Percentiles rank a stretch among this genome's conserved stretches.
Evolutionary conservation across 306 rosid species (phyloP).

Genomic region (Amphicarpaea edgeworthii): DNA sequence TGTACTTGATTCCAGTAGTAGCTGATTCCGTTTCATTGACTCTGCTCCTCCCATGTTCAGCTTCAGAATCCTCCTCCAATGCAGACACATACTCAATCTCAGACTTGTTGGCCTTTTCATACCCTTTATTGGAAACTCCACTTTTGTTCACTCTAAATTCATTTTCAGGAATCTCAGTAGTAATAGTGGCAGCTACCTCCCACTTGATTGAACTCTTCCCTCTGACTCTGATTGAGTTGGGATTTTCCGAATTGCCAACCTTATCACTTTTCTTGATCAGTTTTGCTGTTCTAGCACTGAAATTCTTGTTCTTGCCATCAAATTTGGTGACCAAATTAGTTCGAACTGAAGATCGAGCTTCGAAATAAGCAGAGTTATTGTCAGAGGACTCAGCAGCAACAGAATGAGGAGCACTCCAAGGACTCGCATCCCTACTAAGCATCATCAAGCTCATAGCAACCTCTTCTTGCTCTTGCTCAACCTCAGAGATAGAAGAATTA

Average conservation of each 20-base stretch:
- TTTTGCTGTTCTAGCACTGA: neutral
- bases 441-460: slow-evolving; percentile 92
- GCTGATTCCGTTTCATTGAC: slow-evolving; percentile 50
- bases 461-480: slow-evolving; percentile 87
- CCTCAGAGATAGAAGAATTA: slow-evolving; percentile 71
- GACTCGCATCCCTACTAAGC: slow-evolving; percentile 74
- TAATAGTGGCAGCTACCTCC: too few relatives aligned
- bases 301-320: slow-evolving; percentile 37
- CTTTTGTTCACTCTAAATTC: slow-evolving; percentile 37
- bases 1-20: slow-evolving; percentile 44
- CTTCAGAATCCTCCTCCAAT: slow-evolving; percentile 53
- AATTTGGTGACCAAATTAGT: slow-evolving; percentile 45
- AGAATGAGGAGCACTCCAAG: slow-evolving; percentile 61
- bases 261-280: slow-evolving; percentile 46
- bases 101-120: slow-evolving; percentile 40
- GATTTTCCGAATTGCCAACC: slow-evolving; percentile 46
- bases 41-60: slow-evolving; percentile 44
- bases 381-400: slow-evolving; percentile 74
- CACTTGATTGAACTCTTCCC: slow-evolving; percentile 46
- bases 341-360: slow-evolving; percentile 56
- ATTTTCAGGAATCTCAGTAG: slow-evolving; percentile 19
- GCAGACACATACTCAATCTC: slow-evolving; percentile 45
- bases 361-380: slow-evolving; percentile 57
- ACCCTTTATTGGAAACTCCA: slow-evolving; percentile 47
- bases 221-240: slow-evolving; percentile 34